Percentiles rank a stretch among this genome's conserved stretches.
Evolutionary conservation across 2,329 filamentous ascomycete species (phyloP).

Genomic region (Zymoseptoria pseudotritici): DNA sequence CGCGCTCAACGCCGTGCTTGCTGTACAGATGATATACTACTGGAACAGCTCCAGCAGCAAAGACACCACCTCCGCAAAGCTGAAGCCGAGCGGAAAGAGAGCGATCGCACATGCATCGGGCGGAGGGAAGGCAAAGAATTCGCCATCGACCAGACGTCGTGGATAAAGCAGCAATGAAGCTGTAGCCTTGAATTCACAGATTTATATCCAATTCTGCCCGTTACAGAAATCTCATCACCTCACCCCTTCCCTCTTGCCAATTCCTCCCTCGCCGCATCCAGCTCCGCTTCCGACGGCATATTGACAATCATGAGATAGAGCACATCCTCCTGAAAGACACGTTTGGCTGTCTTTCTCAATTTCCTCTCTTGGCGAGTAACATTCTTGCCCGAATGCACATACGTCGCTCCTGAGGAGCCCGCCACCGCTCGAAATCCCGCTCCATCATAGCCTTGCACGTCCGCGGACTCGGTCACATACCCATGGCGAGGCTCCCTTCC

Average conservation of each 20-base stretch:
- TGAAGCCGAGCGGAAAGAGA: slow-evolving; percentile 32
- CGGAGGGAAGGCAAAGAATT: slow-evolving; percentile 31
- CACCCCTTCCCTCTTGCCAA: slow-evolving; percentile 6
- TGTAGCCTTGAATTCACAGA: not conserved
- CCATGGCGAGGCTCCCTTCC: slow-evolving; percentile 6
- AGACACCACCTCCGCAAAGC: slow-evolving; percentile 32
- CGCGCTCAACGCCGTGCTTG: slow-evolving; percentile 77
- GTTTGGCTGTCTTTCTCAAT: slow-evolving; percentile 4
- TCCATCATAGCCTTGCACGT: not conserved
- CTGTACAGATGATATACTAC: slow-evolving; percentile 88
- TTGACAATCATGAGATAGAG: slow-evolving; percentile 48
- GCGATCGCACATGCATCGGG: slow-evolving; percentile 31
- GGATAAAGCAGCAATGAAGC: slow-evolving; percentile 4
- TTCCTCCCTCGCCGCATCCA: slow-evolving; percentile 25
- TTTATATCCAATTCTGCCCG: not conserved
- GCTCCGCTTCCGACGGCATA: slow-evolving; percentile 40
- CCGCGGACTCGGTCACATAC: not conserved
- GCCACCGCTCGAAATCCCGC: not conserved
- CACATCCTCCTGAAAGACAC: slow-evolving; percentile 33
- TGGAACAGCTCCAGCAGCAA: slow-evolving; percentile 61
- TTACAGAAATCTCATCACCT: not conserved
- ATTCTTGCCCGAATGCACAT: not conserved
- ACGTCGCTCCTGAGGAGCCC: not conserved
- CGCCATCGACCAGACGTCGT: slow-evolving; percentile 27
- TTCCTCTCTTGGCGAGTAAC: not conserved